Base-by-base conservation (phyloP, 1,284 basidiomycete genomes). In the Austroboletus rostrupii region DNA sequence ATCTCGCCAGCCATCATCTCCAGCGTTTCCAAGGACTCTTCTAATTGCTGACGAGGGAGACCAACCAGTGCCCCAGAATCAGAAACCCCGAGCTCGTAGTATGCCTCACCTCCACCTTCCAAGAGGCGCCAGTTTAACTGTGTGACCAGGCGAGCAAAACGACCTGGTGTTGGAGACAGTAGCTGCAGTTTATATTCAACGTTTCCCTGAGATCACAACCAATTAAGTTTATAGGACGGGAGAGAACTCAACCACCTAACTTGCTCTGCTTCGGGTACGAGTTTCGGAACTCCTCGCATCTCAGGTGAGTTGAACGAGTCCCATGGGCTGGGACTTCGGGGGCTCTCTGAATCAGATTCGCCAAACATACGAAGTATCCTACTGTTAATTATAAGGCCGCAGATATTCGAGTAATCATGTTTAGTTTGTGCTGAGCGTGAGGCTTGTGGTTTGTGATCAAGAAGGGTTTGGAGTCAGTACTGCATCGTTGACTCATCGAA, bases 51-150 rank as follows among this genome's bases (percentile, higher is more conserved):
- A 23, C 84, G 75, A 0, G 81, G 74, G 7, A 97, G 78, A 0
- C 93, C 93, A 39, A 96, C 78, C 16, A 97, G 82, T 3, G 85
- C 80, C 1, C 93, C 93, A 4, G 87, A 87, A 65, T 97, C 93
- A 32, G 84, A 79, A 1, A 97, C 86, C 14, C 93, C 94, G 16
- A 97, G 81, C 66, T 96, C 93, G 61, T 97, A 97, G 65, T 92
- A 90, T 0, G 93, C 92, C 63, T 91, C 87, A 5, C 93, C 93
- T 5, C 89, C 85, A 14, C 93, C 93, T 68, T 96, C 90, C 45
- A 94, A 83, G 5, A 97, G 78, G 4, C 93, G 80, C 93, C 94
- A 97, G 68, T 95, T 93, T 69, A 96, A 83, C 71, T 97, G 93
- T 1, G 93, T 96, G 49, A 93, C 88, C 16, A 97, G 84, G 36